Evolutionary conservation across 352 stramenopile genomes (phyloP).

Genomic region (Pythium dissimile): DNA sequence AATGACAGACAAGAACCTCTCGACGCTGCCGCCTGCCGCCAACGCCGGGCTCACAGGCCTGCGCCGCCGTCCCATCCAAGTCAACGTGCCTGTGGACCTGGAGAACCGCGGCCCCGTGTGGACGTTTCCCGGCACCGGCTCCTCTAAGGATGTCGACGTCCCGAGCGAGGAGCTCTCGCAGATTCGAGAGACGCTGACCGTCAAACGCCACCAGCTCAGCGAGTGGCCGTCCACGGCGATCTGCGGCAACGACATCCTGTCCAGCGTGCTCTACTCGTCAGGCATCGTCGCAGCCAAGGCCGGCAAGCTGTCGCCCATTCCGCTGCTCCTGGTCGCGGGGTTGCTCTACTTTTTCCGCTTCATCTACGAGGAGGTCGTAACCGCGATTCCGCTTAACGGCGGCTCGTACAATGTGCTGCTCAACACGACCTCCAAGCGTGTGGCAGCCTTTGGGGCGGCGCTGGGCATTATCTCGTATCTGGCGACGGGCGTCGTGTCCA

Average conservation of each 20-base stretch:
- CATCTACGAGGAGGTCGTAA: constrained; percentile 83
- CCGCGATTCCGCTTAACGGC: constrained; percentile 76
- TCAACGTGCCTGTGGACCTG: constrained; percentile 2
- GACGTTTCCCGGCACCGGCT: constrained; percentile 8
- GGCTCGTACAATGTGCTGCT: constrained; percentile 85
- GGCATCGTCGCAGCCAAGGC: constrained; percentile 38
- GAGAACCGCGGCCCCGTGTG: constrained; percentile 10
- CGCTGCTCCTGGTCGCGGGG: constrained; percentile 50
- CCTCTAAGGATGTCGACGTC: constrained; percentile 6
- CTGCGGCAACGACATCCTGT: constrained; percentile 81
- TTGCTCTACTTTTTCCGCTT: constrained; percentile 43
- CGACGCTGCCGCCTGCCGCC: neutral
- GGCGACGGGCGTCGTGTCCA: constrained; percentile 52
- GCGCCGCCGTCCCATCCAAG: constrained; percentile 18
- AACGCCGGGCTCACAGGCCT: neutral
- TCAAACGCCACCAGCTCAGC: constrained; percentile 30
- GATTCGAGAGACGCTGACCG: constrained; percentile 6
- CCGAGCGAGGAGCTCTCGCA: constrained; percentile 1
- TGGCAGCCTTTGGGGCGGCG: constrained; percentile 62
- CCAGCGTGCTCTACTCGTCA: constrained; percentile 57
- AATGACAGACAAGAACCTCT: neutral
- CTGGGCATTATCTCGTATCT: constrained; percentile 83
- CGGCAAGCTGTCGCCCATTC: constrained; percentile 66
- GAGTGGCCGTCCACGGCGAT: constrained; percentile 78
- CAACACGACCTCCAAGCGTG: constrained; percentile 80